These are phyloP conservation scores for Cicer yamashitae DNA, from an alignment of 306 rosid genomes.

Conservation along the genomic window DNA sequence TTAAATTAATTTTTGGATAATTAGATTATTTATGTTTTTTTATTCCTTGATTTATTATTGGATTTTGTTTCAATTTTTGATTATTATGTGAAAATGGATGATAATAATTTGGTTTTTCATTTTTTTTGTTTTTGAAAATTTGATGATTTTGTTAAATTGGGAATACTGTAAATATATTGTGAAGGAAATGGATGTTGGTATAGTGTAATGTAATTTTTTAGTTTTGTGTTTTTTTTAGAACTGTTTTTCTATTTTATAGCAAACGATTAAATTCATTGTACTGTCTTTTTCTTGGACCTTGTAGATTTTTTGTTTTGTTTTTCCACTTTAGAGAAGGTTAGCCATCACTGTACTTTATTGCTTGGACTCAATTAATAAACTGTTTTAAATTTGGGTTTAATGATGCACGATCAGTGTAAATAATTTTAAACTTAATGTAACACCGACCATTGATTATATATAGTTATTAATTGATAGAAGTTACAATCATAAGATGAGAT, in stretches of 20 bases:
- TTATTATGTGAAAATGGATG: conserved; percentile 1
- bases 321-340: conserved; percentile 24
- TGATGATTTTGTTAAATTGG: not conserved
- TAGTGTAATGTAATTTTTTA: conserved; percentile 18
- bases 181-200: conserved; percentile 1
- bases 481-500: no score
- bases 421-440: no score
- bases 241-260: not conserved
- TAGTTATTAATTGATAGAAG: no score
- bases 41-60: not conserved
- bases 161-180: conserved; percentile 3
- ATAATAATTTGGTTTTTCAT: not conserved
- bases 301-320: conserved; percentile 15
- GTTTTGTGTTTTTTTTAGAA: not conserved
- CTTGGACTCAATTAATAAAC: conserved; percentile 3
- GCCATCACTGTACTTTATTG: conserved; percentile 15
- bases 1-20: not conserved
- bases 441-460: no score
- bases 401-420: no score
- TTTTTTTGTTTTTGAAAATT: not conserved
- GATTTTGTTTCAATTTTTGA: conserved; percentile 20
- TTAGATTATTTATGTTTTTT: not conserved
- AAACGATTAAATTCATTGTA: conserved; percentile 20
- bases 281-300: conserved; percentile 22
- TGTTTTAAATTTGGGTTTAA: not conserved